Base-by-base conservation (phyloP, 768 basidiomycete genomes). In the Gloeostereum incarnatum region DNA sequence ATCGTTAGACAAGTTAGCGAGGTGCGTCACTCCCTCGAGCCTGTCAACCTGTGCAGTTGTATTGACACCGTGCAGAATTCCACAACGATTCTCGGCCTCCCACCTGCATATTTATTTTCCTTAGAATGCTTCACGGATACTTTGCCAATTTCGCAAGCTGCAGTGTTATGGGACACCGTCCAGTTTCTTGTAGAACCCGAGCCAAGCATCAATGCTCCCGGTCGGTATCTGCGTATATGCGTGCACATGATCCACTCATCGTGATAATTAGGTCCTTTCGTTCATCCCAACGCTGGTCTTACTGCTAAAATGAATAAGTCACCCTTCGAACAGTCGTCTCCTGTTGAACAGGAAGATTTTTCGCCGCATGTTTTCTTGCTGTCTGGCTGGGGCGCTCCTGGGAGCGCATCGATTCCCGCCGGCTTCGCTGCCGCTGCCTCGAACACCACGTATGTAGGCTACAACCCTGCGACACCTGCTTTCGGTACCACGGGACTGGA, bases 1-100 rank as follows among this genome's bases (percentile, higher is more conserved):
- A 46, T 68, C 5, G 83, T 90, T 25, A 69, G 77, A 9, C 87
- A 89, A 50, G 83, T 85, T 0, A 89, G 86, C 20, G 87, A 88
- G 66, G 85, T 83, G 52, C 39, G 60, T 46, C 24, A 17, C 20
- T 34, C 23, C 7, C 36, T 21, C 35, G 9, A 21, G 11, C 19
- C n/a, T 17, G n/a, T n/a, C n/a, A n/a, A n/a, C n/a, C n/a, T n/a
- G n/a, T n/a, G n/a, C 11, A 10, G 1, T 18, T 18, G 22, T 8
- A 16, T 31, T 22, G 13, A 27, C 14, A 11, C 31, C 27, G 5
- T 5, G 17, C 45, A 89, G 83, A 89, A 91, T 47, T 70, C 80
- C 1, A 72, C 73, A 2, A 74, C 82, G 45, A 54, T 89, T n/a
- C 64, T 91, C 8, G 85, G 86, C 1, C 65, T 88, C 3, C 73